Evolutionary conservation across 2,329 filamentous ascomycete species (phyloP), one percentile per base, ranked within the genome.

Genomic region (Fusarium sp.): DNA sequence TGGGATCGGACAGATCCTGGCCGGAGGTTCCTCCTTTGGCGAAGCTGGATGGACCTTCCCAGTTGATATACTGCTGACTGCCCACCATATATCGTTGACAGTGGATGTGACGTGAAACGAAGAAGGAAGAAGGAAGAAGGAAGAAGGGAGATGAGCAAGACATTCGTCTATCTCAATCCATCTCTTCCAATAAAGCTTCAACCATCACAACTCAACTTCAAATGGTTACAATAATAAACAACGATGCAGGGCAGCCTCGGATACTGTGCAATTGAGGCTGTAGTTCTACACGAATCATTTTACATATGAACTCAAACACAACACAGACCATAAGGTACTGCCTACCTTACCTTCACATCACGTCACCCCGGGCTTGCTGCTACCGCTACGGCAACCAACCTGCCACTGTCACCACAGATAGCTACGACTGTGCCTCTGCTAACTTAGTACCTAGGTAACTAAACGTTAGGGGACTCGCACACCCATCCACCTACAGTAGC

Each of bases 281-380:
- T 41, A 39, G 48, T n/a, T 53, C 20, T 56, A 15, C 56, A 53
- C 33, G 33, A 48, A 41, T 35, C 35, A 45, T 51, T 39, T 41
- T 55, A 56, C 52, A 66, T 45, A 58, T 49, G 47, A 52, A 27
- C 55, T 68, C 65, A 61, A 65, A 67, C 64, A 56, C 62, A 52
- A 50, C 50, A 61, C 62, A 66, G 56, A 40, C 64, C 40, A 62
- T 44, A n/a, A n/a, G n/a, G n/a, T n/a, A 23, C 23, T 23, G 23
- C 23, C 23, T 63, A 40, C 64, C 40, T 56, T 63, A 40, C 64
- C 40, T 56, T 46, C 63, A 67, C 41, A 56, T 67, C 67, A 67
- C 65, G 52, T 61, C 63, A 68, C 61, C 63, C 51, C 56, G 22
- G 22, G 22, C 22, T 63, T 58, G 23, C 23, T 37, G 17, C 27